These are phyloP conservation scores for Avena sativa DNA, from an alignment of 176 grass and related monocot species.

Conservation along the genomic window DNA sequence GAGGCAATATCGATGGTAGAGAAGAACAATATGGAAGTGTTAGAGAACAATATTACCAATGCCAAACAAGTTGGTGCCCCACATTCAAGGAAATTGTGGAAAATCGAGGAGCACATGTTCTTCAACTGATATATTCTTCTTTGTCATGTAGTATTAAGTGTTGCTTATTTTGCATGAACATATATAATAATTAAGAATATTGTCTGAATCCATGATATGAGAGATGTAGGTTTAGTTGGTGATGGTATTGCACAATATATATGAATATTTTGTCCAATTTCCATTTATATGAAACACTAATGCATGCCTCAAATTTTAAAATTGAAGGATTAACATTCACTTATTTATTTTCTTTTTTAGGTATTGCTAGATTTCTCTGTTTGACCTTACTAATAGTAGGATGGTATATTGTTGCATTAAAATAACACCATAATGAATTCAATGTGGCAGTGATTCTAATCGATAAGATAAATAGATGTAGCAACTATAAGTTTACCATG, in stretches of 20 bases:
- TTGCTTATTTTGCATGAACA: not conserved
- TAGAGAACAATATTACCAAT: not conserved
- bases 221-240: not conserved
- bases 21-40: no score
- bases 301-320: not conserved
- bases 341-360: not conserved
- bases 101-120: conserved; percentile 27
- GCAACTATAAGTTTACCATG: not conserved
- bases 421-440: not conserved
- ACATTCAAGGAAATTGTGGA: conserved; percentile 33
- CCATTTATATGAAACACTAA: not conserved
- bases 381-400: not conserved
- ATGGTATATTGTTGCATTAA: not conserved
- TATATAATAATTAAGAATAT: not conserved
- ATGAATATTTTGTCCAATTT: no score
- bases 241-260: not conserved
- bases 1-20: no score
- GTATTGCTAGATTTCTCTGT: not conserved
- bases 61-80: not conserved
- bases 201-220: not conserved
- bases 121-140: not conserved
- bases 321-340: not conserved
- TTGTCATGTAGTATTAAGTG: not conserved
- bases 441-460: not conserved
- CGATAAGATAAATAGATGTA: not conserved